Evolutionary conservation across 2,329 filamentous ascomycete species (phyloP).

Genomic region (Colletotrichum lentis): DNA sequence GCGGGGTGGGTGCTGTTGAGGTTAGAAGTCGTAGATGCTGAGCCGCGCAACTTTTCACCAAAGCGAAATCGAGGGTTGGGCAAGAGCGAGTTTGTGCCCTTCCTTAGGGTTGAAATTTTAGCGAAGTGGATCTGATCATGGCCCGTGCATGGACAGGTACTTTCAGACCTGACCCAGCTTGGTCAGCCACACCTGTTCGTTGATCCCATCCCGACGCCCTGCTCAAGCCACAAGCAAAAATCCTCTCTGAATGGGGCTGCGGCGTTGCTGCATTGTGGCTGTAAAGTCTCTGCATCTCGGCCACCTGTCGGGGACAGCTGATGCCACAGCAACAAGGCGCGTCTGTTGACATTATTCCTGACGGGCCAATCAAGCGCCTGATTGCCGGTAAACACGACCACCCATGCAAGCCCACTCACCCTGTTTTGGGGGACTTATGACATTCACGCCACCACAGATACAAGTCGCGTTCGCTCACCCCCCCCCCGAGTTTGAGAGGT

Average conservation of each 20-base stretch:
- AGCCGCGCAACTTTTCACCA: constrained; percentile 34
- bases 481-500: constrained; percentile 36
- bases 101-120: constrained; percentile 25
- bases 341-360: constrained; percentile 32
- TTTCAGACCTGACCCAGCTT: neutral
- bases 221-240: neutral
- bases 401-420: constrained; percentile 31
- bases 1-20: constrained; percentile 38
- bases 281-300: neutral
- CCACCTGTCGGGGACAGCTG: constrained; percentile 13
- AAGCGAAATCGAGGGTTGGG: constrained; percentile 7
- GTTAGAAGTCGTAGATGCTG: constrained; percentile 33
- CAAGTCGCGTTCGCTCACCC: constrained; percentile 31
- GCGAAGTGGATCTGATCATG: constrained; percentile 10
- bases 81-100: neutral
- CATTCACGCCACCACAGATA: constrained; percentile 37
- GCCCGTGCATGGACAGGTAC: neutral
- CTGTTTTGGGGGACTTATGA: constrained; percentile 40
- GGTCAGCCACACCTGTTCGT: neutral
- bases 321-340: constrained; percentile 35
- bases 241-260: neutral
- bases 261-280: neutral
- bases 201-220: neutral
- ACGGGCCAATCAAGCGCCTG: constrained; percentile 25
- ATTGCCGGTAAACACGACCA: constrained; percentile 33